Base-by-base conservation (phyloP, 2,329 filamentous ascomycete species). In the Cladosporium phlei region DNA sequence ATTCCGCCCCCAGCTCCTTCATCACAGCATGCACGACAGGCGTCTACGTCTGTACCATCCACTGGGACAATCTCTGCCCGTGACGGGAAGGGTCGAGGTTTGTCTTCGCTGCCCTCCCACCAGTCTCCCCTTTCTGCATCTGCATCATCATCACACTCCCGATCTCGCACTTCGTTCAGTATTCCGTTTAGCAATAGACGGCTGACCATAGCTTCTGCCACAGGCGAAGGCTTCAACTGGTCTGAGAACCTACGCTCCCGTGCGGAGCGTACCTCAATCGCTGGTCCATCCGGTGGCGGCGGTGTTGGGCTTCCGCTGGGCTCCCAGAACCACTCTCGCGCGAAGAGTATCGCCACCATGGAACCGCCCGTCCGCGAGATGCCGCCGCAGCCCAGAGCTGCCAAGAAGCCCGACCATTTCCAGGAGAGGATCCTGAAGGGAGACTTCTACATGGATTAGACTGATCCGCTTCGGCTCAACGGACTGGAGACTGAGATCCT, bases 381-480 rank as follows among this genome's bases (percentile, higher is more conserved):
- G 53, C 70, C 69, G 4, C 69, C 76, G 55, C 74, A 75, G 59
- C 71, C 73, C 32, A 94, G 91, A 74, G 62, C 68, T 40, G 61
- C 67, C 24, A 69, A 67, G 53, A 66, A 69, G 21, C 90, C 91
- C 22, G 93, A 98, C 71, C 85, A 85, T 53, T 93, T 96, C 72
- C 90, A 96, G 69, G 93, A 98, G 76, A 82, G 94, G 56, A 97
- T 98, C 60, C 77, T 98, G 56, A 93, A 95, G 72, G 93, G 91
- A 35, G 93, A 98, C 63, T 97, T 98, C 61, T 93, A 93, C 73
- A 96, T 97, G 89, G 90, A 96, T 63, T 95, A n/a, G 48, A 51
- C 37, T 35, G 12, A 29, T 29, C 20, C 30, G 29, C 29, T 32
- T 12, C n/a, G n/a, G n/a, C n/a, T n/a, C n/a, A n/a, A n/a, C n/a